Percentiles rank a stretch among this genome's conserved stretches.
Evolutionary conservation across 129 eudicot genomes (phyloP).

Genomic region (Tanacetum coccineum): DNA sequence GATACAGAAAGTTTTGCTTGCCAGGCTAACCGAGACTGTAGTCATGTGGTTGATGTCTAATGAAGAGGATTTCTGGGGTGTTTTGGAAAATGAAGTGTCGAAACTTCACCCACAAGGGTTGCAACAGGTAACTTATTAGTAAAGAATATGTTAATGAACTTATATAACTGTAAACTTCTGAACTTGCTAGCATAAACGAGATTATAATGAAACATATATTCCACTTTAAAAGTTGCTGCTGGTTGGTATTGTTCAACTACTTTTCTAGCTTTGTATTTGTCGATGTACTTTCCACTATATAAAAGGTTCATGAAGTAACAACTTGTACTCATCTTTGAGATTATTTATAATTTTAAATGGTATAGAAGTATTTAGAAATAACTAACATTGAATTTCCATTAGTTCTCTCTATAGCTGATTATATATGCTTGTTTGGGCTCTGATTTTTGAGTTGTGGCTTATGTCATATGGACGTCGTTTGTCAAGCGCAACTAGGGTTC

Average conservation of each 20-base stretch:
- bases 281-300: background rate
- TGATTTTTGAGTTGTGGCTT: background rate
- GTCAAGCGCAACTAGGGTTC: background rate
- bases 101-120: constrained; percentile 71
- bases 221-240: too few species aligned
- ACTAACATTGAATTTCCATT: background rate
- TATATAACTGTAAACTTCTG: background rate
- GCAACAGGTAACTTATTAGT: constrained; percentile 65
- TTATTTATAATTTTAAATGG: background rate
- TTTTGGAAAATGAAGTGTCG: constrained; percentile 63
- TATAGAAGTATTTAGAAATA: background rate
- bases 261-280: background rate
- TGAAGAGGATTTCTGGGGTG: constrained; percentile 90
- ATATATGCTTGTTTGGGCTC: constrained; percentile 11
- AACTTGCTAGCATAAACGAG: too few species aligned
- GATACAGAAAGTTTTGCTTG: constrained; percentile 86
- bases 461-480: too few species aligned
- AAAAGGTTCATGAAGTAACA: constrained; percentile 8
- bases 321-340: background rate
- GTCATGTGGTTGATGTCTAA: constrained; percentile 84
- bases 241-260: background rate
- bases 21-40: constrained; percentile 87
- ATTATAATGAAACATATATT: too few species aligned
- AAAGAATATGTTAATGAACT: constrained; percentile 14
- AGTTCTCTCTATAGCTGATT: background rate